These are phyloP conservation scores for Microthlaspi erraticum DNA, from an alignment of 345 rosid species.

Conservation along the genomic window DNA sequence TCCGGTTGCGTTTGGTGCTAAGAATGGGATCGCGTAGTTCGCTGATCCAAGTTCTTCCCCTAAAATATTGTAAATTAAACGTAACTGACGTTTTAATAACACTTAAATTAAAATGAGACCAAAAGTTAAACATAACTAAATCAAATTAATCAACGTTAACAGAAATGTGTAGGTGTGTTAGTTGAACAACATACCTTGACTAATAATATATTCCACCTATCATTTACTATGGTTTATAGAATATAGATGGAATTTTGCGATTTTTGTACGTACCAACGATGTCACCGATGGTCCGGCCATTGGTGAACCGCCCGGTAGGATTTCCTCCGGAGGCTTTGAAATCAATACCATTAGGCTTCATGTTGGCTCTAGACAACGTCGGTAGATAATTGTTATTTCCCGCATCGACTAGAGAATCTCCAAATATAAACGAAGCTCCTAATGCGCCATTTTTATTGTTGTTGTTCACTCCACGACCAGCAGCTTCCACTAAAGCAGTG, in stretches of 20 bases:
- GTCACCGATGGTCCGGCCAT: constrained; percentile 81
- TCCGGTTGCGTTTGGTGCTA: constrained; percentile 72
- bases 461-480: constrained; percentile 45
- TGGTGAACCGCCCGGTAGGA: constrained; percentile 82
- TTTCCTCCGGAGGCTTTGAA: constrained; percentile 52
- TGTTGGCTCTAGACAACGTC: constrained; percentile 69
- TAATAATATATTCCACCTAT: neutral
- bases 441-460: constrained; percentile 35
- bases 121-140: neutral
- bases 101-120: constrained; percentile 11
- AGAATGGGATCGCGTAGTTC: constrained; percentile 64
- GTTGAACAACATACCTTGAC: constrained; percentile 18
- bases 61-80: neutral
- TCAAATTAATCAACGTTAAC: constrained; percentile 11
- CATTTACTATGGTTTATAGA: neutral
- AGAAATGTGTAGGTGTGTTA: constrained; percentile 1
- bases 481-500: constrained; percentile 28
- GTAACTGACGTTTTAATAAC: constrained; percentile 22
- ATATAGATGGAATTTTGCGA: neutral
- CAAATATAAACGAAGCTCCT: constrained; percentile 72
- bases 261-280: constrained; percentile 53
- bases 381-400: constrained; percentile 81
- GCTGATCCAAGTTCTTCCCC: constrained; percentile 53
- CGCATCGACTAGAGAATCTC: constrained; percentile 77
- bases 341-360: constrained; percentile 74